A percentile compares a stretch with the other conserved stretches of the same genome.
Conservation (phyloP, 1,284 basidiomycete species). For the Tilletia setariae region DNA sequence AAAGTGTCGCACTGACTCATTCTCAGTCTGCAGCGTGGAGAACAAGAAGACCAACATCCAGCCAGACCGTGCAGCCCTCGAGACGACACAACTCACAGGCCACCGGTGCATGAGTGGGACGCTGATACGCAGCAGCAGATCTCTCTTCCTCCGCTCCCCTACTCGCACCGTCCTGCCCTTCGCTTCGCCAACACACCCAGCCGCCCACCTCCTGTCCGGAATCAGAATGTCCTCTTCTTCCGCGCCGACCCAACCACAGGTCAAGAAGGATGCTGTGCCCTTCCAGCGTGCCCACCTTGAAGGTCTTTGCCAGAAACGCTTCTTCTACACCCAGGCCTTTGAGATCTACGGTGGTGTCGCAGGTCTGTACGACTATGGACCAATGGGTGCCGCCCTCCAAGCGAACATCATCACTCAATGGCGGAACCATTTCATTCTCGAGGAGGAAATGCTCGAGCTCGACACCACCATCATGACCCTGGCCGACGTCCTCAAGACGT, state of each 20-base stretch:
- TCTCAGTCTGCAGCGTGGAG: too few relatives aligned
- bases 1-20: too few relatives aligned
- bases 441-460: constrained; percentile 97
- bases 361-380: constrained; percentile 68
- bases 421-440: constrained; percentile 97
- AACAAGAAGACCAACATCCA: too few relatives aligned
- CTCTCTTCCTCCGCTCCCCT: too few relatives aligned
- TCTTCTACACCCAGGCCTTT: constrained; percentile 97
- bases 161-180: too few relatives aligned
- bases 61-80: too few relatives aligned
- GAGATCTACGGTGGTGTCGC: constrained; percentile 99
- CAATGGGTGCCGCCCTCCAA: constrained; percentile 89
- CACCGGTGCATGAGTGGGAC: too few relatives aligned
- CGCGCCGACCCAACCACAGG: constrained; percentile 1
- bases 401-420: constrained; percentile 96
- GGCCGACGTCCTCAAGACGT: constrained; percentile 90
- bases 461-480: constrained; percentile 98
- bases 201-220: too few relatives aligned
- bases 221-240: too few relatives aligned
- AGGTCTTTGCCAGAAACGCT: constrained; percentile 80
- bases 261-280: constrained; percentile 63
- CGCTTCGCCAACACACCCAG: too few relatives aligned
- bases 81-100: too few relatives aligned
- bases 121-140: too few relatives aligned
- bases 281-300: constrained; percentile 88